Evolutionary conservation across 1,284 basidiomycete genomes (phyloP).

Genomic region (Tilletia walkeri): DNA sequence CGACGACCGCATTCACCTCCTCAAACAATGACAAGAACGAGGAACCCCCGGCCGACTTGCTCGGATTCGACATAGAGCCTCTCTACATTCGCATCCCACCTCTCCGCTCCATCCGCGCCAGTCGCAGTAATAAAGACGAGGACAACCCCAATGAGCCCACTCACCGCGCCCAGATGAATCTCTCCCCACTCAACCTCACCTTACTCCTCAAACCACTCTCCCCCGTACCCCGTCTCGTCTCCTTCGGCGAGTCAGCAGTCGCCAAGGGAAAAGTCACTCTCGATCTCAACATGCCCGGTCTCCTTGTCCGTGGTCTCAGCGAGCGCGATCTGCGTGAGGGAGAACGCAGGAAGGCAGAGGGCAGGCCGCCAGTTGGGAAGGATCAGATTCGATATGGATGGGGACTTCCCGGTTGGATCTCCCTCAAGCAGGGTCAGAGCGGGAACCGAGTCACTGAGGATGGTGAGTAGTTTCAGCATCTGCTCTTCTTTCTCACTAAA

Average conservation of each 20-base stretch:
- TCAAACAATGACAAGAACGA: constrained; percentile 1
- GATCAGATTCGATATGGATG: constrained; percentile 24
- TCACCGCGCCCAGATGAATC: constrained; percentile 34
- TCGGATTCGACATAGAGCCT: constrained; percentile 46
- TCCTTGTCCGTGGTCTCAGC: constrained; percentile 41
- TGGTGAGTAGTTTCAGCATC: constrained; percentile 18
- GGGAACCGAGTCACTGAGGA: constrained; percentile 35
- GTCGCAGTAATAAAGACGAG: constrained; percentile 21
- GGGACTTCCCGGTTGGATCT: constrained; percentile 37
- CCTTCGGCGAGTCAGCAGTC: constrained; percentile 37
- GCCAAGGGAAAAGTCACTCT: constrained; percentile 35
- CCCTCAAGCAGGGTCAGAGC: constrained; percentile 34
- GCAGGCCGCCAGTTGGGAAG: neutral
- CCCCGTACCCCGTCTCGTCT: constrained; percentile 38
- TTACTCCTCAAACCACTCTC: constrained; percentile 44
- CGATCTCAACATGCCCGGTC: constrained; percentile 40
- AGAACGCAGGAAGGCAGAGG: constrained; percentile 24
- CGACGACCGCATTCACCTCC: neutral
- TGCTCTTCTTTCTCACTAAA: constrained; percentile 1
- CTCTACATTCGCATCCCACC: constrained; percentile 43
- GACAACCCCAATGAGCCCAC: constrained; percentile 35
- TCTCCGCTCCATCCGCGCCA: constrained; percentile 20
- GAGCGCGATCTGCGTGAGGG: constrained; percentile 34
- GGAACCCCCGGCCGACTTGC: constrained; percentile 32
- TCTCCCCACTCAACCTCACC: constrained; percentile 43